Evolutionary conservation across 2,329 filamentous ascomycete genomes (phyloP).

Genomic region (Diplodia corticola): DNA sequence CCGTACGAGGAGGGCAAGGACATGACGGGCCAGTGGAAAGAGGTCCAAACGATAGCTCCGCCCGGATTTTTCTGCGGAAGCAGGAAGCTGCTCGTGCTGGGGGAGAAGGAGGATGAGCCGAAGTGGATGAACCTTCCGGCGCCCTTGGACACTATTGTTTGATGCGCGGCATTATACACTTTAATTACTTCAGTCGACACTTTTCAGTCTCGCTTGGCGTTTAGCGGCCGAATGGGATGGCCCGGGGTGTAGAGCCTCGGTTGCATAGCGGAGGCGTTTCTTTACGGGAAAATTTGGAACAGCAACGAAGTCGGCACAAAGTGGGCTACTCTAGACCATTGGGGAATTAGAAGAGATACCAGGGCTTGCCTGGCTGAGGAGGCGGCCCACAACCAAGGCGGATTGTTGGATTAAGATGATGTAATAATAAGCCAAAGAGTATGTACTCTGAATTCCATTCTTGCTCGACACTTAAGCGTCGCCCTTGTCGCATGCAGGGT

Average conservation of each 20-base stretch:
- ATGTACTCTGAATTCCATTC: background rate
- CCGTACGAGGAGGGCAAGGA: conserved; percentile 33
- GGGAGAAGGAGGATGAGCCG: conserved; percentile 36
- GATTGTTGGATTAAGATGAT: background rate
- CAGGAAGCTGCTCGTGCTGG: conserved; percentile 54
- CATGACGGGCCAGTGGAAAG: conserved; percentile 32
- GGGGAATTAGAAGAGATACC: conserved; percentile 8
- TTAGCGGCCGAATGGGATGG: background rate
- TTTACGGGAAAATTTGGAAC: background rate
- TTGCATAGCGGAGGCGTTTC: conserved; percentile 17
- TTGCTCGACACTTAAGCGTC: background rate
- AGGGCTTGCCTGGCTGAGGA: background rate
- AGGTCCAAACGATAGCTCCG: conserved; percentile 55
- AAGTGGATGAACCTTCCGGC: conserved; percentile 37
- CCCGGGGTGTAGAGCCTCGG: background rate
- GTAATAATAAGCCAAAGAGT: conserved; percentile 7
- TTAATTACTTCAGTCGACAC: background rate
- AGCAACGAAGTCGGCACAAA: background rate
- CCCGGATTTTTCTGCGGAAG: conserved; percentile 60
- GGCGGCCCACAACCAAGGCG: conserved; percentile 10
- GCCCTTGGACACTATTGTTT: conserved; percentile 26
- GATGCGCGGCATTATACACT: background rate
- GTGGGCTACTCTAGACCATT: background rate
- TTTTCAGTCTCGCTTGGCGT: conserved; percentile 8
- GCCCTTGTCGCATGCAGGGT: conserved; percentile 1